These are phyloP conservation scores for Polychaeton citri DNA, from an alignment of 2,329 filamentous ascomycete genomes.

Conservation along the genomic window DNA sequence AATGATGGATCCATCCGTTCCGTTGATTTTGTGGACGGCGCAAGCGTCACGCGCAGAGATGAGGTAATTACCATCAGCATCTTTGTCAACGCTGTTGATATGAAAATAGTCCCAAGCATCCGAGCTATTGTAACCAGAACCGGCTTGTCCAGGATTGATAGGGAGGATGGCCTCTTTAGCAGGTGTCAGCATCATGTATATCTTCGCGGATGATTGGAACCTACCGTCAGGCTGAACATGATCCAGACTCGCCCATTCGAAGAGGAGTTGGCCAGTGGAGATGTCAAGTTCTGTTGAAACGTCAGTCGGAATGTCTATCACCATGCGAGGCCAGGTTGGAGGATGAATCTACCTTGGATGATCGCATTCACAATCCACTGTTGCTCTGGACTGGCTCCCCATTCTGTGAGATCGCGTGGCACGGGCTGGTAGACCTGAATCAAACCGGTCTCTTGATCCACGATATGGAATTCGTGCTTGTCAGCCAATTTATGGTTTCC, in stretches of 20 bases:
- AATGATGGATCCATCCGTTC: constrained; percentile 29
- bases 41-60: constrained; percentile 36
- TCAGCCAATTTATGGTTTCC: constrained; percentile 29
- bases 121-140: constrained; percentile 26
- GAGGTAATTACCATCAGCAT: constrained; percentile 34
- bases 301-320: neutral
- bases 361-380: constrained; percentile 6
- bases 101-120: constrained; percentile 38
- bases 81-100: constrained; percentile 41
- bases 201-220: constrained; percentile 3
- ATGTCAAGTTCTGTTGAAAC: constrained; percentile 31
- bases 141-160: constrained; percentile 16
- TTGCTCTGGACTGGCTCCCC: constrained; percentile 3
- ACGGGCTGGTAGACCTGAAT: constrained; percentile 41
- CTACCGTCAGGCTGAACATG: constrained; percentile 29
- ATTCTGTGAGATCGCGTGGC: constrained; percentile 28
- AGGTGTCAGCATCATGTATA: no score
- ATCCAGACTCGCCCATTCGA: constrained; percentile 42
- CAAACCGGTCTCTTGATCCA: constrained; percentile 39
- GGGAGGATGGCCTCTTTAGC: constrained; percentile 22
- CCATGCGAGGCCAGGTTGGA: no score
- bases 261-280: constrained; percentile 36
- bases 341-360: constrained; percentile 5
- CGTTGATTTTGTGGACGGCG: constrained; percentile 33
- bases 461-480: constrained; percentile 42